Percentiles rank a stretch among this genome's conserved stretches.
These are phyloP conservation scores for Talaromyces verruculosus DNA, from an alignment of 2,329 filamentous ascomycete genomes.

Conservation along the genomic window DNA sequence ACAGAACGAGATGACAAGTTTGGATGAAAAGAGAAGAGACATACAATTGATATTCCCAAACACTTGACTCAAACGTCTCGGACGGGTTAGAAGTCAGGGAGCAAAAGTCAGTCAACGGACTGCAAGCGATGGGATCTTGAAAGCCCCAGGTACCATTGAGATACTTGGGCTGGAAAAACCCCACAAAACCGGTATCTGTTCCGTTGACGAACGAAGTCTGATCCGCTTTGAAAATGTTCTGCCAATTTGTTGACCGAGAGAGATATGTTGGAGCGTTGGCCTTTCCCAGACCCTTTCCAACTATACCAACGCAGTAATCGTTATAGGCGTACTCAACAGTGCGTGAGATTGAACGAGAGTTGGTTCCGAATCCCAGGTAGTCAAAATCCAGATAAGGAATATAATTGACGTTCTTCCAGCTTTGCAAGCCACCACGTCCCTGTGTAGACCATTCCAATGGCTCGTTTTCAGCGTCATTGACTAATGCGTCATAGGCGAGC, in stretches of 20 bases:
- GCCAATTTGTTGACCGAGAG: constrained; percentile 63
- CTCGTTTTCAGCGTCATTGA: constrained; percentile 69
- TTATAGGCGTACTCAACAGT: constrained; percentile 77
- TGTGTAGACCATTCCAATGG: constrained; percentile 68
- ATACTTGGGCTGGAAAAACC: constrained; percentile 70
- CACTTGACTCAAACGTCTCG: constrained; percentile 35
- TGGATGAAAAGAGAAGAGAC: constrained; percentile 30
- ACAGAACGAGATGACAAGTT: neutral
- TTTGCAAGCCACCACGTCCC: constrained; percentile 67
- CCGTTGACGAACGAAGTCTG: constrained; percentile 60
- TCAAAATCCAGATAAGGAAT: constrained; percentile 71
- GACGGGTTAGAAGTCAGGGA: constrained; percentile 33
- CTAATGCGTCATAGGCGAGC: constrained; percentile 65
- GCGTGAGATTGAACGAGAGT: constrained; percentile 68
- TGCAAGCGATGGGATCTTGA: constrained; percentile 57
- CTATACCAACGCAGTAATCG: constrained; percentile 65
- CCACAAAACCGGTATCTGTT: constrained; percentile 63
- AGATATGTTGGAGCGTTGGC: constrained; percentile 60
- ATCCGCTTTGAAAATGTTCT: constrained; percentile 64
- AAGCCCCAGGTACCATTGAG: constrained; percentile 68
- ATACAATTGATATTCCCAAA: constrained; percentile 44
- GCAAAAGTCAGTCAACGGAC: constrained; percentile 27
- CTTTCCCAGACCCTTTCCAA: constrained; percentile 59
- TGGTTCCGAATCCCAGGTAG: constrained; percentile 63
- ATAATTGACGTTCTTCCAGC: constrained; percentile 69